Evolutionary conservation across 225 moss, liverwort and hornwort genomes (phyloP).

Genomic region (Marchantia paleacea): DNA sequence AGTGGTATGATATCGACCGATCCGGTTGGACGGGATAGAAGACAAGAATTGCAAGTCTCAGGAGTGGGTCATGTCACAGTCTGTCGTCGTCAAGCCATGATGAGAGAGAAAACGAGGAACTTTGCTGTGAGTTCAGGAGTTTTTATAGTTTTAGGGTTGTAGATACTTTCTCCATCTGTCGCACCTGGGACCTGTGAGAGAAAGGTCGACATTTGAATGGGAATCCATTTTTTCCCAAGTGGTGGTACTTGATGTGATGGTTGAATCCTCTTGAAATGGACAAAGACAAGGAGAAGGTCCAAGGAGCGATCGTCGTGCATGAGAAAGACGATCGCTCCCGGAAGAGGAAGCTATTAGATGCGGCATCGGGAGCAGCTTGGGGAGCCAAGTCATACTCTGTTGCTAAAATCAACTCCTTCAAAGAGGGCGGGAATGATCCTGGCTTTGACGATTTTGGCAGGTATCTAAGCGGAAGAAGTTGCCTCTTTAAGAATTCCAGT

Average conservation of each 20-base stretch:
- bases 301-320: neutral
- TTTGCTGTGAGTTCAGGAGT: neutral
- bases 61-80: too few species aligned
- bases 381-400: conserved; percentile 46
- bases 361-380: conserved; percentile 39
- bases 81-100: neutral
- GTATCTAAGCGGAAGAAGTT: neutral
- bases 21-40: too few species aligned
- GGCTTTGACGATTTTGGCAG: conserved; percentile 50
- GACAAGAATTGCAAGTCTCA: too few species aligned
- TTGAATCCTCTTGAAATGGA: neutral
- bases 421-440: conserved; percentile 36
- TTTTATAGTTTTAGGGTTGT: neutral
- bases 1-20: too few species aligned
- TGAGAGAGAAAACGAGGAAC: neutral
- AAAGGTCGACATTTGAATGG: neutral
- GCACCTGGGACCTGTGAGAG: too few species aligned
- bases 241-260: neutral
- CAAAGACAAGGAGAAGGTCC: neutral
- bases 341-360: conserved; percentile 40
- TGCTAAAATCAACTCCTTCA: conserved; percentile 31
- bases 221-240: neutral
- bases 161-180: neutral
- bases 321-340: conserved; percentile 13
- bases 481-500: neutral